Evolutionary conservation across 495 filamentous ascomycete species (phyloP).

Genomic region (Acidiella bohemica): DNA sequence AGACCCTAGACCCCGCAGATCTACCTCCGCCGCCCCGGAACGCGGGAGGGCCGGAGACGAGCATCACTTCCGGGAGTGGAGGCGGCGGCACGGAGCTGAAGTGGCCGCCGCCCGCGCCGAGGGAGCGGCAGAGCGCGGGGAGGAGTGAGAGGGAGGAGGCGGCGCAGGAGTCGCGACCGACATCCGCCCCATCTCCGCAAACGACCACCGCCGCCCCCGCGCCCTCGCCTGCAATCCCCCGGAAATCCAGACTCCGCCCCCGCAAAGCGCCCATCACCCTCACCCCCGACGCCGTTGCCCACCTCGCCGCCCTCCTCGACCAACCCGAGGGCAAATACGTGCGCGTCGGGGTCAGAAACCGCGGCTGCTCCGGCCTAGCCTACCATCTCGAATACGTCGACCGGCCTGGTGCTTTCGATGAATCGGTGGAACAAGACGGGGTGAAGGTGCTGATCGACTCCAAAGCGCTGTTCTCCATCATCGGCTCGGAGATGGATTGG

Average conservation of each 20-base stretch:
- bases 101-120: slow-evolving; percentile 43
- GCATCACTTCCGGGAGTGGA: slow-evolving; percentile 44
- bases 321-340: slow-evolving; percentile 84
- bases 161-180: slow-evolving; percentile 47
- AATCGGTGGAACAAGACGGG: slow-evolving; percentile 87
- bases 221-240: slow-evolving; percentile 9
- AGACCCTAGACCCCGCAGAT: slow-evolving; percentile 44
- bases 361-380: slow-evolving; percentile 90
- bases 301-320: slow-evolving; percentile 58
- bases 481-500: slow-evolving; percentile 99
- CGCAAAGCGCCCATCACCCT: slow-evolving; percentile 87
- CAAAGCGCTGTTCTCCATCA: slow-evolving; percentile 93
- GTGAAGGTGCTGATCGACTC: slow-evolving; percentile 93
- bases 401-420: slow-evolving; percentile 73
- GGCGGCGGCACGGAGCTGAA: too few relatives aligned
- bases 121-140: slow-evolving; percentile 22
- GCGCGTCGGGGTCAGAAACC: slow-evolving; percentile 83
- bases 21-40: slow-evolving; percentile 57
- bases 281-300: slow-evolving; percentile 60
- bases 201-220: slow-evolving; percentile 28
- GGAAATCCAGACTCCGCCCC: slow-evolving; percentile 50
- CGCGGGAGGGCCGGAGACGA: slow-evolving; percentile 50
- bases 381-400: slow-evolving; percentile 95
- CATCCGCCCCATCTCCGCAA: slow-evolving; percentile 5
- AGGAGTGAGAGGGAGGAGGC: slow-evolving; percentile 45